Evolutionary conservation across 495 filamentous ascomycete species (phyloP).

Genomic region (Acidiella bohemica): DNA sequence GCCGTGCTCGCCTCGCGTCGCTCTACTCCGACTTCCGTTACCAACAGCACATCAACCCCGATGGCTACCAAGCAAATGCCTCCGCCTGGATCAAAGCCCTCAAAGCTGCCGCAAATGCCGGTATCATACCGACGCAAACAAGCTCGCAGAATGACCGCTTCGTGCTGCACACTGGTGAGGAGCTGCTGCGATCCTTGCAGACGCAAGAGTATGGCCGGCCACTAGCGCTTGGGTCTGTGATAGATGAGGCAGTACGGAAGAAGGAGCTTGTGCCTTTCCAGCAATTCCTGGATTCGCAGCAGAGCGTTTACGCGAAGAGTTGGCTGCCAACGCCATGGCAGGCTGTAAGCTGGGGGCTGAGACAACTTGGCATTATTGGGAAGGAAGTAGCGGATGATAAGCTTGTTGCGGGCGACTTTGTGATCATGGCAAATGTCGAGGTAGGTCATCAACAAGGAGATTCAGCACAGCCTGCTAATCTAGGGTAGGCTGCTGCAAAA

Average conservation of each 20-base stretch:
- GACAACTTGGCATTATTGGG: constrained; percentile 50
- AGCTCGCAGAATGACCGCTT: constrained; percentile 37
- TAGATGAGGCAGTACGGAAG: constrained; percentile 57
- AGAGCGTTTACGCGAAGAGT: constrained; percentile 48
- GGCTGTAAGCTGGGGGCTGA: constrained; percentile 62
- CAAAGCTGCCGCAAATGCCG: constrained; percentile 49
- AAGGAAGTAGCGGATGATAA: constrained; percentile 34
- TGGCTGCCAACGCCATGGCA: constrained; percentile 43
- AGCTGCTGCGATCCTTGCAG: constrained; percentile 57
- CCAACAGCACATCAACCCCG: constrained; percentile 71
- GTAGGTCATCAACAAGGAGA: constrained; percentile 22
- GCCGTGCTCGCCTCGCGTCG: constrained; percentile 70
- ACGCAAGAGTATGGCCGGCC: constrained; percentile 69
- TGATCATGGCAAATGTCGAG: constrained; percentile 48
- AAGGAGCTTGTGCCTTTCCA: constrained; percentile 55
- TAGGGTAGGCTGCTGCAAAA: constrained; percentile 21
- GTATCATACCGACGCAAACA: constrained; percentile 41
- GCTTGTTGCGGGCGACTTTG: constrained; percentile 40
- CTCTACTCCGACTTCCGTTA: constrained; percentile 85
- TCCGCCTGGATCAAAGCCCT: constrained; percentile 71
- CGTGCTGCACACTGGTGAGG: constrained; percentile 52
- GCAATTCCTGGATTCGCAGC: constrained; percentile 43
- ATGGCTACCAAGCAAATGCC: constrained; percentile 78
- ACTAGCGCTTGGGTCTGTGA: constrained; percentile 63
- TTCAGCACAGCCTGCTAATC: neutral